These are phyloP conservation scores for Diaporthe velutina DNA, from an alignment of 2,329 filamentous ascomycete genomes.

Conservation along the genomic window DNA sequence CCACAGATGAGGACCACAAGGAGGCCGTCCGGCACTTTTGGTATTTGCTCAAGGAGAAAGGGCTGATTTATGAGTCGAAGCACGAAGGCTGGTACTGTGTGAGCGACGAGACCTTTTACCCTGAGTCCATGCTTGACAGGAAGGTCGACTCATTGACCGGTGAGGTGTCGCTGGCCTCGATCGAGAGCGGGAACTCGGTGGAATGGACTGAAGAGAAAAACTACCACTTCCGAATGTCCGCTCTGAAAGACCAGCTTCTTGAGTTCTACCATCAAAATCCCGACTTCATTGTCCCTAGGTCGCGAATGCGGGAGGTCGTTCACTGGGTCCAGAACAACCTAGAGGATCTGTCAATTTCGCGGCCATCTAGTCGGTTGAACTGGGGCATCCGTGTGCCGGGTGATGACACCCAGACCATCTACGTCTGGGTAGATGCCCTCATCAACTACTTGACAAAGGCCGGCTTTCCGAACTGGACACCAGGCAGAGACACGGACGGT, in stretches of 20 bases:
- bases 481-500: constrained; percentile 70
- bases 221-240: constrained; percentile 93
- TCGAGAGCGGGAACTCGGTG: constrained; percentile 91
- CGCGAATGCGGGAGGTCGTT: constrained; percentile 83
- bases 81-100: constrained; percentile 98
- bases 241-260: constrained; percentile 82
- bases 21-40: constrained; percentile 92
- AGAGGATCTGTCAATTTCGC: constrained; percentile 89
- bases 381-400: constrained; percentile 94
- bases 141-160: constrained; percentile 85
- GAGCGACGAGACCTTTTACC: constrained; percentile 97
- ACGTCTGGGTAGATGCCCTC: constrained; percentile 97
- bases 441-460: constrained; percentile 93
- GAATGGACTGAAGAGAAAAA: constrained; percentile 95
- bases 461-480: constrained; percentile 83
- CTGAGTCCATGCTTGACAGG: constrained; percentile 79
- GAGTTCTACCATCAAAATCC: constrained; percentile 85
- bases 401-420: constrained; percentile 89
- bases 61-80: constrained; percentile 85
- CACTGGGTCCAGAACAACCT: constrained; percentile 82
- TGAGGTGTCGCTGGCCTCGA: constrained; percentile 83
- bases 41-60: constrained; percentile 80
- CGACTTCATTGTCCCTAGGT: constrained; percentile 78
- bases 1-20: constrained; percentile 85
- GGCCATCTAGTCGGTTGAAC: constrained; percentile 79